phyloP scores from a whole-genome alignment of 495 filamentous ascomycete genomes.

The Penicillium arizonense region DNA sequence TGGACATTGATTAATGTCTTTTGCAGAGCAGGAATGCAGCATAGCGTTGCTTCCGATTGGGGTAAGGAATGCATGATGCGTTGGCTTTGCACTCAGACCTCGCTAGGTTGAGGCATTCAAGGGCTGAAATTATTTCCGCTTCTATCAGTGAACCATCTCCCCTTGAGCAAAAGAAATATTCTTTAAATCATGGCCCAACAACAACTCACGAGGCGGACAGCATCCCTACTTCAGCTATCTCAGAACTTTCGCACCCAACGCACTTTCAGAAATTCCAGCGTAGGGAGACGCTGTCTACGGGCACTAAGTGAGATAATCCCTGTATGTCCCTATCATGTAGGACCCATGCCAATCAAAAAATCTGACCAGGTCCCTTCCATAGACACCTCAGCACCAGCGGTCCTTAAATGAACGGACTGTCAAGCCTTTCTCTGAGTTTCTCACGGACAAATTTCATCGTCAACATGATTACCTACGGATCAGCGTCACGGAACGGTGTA shows the following conservation, averaged over 20 bases:
- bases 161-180: background rate
- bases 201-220: background rate
- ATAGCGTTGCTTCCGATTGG: background rate
- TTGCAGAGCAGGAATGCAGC: background rate
- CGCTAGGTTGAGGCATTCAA: background rate
- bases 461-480: conserved; percentile 96
- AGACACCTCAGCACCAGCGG: background rate
- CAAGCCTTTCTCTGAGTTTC: conserved; percentile 85
- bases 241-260: background rate
- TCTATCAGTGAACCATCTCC: background rate
- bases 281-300: background rate
- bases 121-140: background rate
- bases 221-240: background rate
- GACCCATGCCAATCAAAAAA: background rate
- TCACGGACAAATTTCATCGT: conserved; percentile 83
- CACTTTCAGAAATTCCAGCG: background rate
- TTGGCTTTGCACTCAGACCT: background rate
- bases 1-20: background rate
- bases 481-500: conserved; percentile 91
- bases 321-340: background rate
- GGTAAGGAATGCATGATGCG: background rate
- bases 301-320: background rate
- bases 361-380: background rate
- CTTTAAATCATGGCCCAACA: background rate
- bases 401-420: background rate